Percentiles rank a stretch among this genome's conserved stretches.
These are phyloP conservation scores for Akebia trifoliata DNA, from an alignment of 164 flowering plant genomes.

Conservation along the genomic window DNA sequence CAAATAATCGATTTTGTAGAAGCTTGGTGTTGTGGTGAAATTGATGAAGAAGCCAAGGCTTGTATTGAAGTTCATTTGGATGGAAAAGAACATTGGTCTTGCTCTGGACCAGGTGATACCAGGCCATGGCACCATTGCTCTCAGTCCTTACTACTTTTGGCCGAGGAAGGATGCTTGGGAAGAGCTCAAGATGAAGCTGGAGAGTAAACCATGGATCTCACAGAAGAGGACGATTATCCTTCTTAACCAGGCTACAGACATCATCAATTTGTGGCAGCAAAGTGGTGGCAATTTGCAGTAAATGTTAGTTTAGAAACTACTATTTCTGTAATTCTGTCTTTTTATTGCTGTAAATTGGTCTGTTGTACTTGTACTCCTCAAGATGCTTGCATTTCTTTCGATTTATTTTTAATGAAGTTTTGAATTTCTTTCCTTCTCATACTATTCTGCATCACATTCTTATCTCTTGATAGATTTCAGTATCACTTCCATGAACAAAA, in stretches of 20 bases:
- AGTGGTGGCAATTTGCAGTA: constrained; percentile 59
- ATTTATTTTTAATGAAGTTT: too few species aligned
- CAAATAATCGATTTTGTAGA: constrained; percentile 30
- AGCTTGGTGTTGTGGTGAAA: constrained; percentile 55
- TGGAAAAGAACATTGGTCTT: constrained; percentile 92
- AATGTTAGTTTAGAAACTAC: background rate
- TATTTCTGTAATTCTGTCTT: background rate
- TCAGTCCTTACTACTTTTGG: constrained; percentile 98
- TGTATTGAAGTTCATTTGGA: constrained; percentile 94
- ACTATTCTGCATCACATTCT: too few species aligned
- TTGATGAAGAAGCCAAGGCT: constrained; percentile 64
- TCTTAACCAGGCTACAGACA: constrained; percentile 95
- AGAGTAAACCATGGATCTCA: constrained; percentile 94
- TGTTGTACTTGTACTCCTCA: too few species aligned
- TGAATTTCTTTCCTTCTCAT: too few species aligned
- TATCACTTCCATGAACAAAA: too few species aligned
- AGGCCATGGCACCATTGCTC: constrained; percentile 80
- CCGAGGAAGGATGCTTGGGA: constrained; percentile 99
- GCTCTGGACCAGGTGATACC: constrained; percentile 74
- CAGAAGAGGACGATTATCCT: constrained; percentile 80
- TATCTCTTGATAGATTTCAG: too few species aligned
- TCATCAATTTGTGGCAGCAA: constrained; percentile 95
- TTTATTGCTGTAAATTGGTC: too few species aligned
- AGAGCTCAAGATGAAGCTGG: constrained; percentile 68
- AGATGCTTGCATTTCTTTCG: too few species aligned